Conservation (phyloP, 2,329 filamentous ascomycete genomes). For the Talaromyces sp. region DNA sequence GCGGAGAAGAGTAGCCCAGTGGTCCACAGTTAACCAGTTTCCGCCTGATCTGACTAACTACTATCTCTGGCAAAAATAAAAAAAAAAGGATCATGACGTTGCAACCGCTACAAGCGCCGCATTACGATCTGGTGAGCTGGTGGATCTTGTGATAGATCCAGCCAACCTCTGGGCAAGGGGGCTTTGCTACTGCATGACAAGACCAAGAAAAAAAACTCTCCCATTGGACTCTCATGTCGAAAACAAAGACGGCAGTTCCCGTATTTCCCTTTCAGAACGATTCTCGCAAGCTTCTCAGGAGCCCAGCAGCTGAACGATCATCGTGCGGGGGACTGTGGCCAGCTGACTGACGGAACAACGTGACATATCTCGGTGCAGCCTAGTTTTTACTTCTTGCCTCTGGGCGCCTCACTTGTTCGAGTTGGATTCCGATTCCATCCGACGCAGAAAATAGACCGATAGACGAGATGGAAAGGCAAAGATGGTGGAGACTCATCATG, state of each 20-base stretch:
- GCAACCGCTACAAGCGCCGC: not conserved
- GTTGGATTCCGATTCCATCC: not conserved
- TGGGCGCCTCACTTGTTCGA: not conserved
- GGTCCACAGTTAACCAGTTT: not conserved
- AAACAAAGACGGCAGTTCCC: not conserved
- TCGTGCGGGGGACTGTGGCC: not conserved
- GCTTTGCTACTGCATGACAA: not conserved
- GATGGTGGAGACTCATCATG: not conserved
- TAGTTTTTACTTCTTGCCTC: not conserved
- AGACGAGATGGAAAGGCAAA: not conserved
- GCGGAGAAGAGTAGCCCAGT: not conserved
- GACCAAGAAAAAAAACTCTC: not conserved
- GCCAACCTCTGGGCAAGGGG: not conserved
- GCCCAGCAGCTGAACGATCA: not conserved
- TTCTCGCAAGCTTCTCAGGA: not conserved
- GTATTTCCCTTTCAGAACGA: not conserved
- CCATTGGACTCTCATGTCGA: not conserved
- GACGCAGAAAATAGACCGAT: not conserved
- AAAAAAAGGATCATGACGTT: not conserved
- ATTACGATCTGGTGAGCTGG: not conserved
- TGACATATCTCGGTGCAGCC: not conserved
- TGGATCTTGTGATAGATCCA: not conserved
- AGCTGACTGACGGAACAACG: not conserved
- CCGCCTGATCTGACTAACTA: not conserved
- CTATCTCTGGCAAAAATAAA: not conserved